phyloP scores from a whole-genome alignment of 1,284 basidiomycete species.

The Apiotrichum porosum region DNA sequence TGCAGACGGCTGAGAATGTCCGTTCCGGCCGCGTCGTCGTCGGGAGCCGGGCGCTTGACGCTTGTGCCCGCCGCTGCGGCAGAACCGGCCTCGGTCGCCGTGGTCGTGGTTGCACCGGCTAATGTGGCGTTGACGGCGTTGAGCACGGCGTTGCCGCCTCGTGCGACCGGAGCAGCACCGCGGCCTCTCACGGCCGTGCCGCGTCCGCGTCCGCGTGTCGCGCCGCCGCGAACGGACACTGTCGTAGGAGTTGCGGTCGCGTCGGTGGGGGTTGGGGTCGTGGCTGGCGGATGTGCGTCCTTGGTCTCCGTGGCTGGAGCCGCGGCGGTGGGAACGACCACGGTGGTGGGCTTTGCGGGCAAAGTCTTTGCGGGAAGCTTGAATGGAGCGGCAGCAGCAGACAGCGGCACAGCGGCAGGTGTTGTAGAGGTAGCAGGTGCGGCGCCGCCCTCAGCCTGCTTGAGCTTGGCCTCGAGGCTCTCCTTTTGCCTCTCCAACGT shows the following conservation, averaged over 20 bases:
- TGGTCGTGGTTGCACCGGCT: conserved; percentile 1
- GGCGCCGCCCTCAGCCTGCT: conserved; percentile 17
- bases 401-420: conserved; percentile 4
- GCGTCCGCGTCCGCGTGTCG: conserved; percentile 2
- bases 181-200: conserved; percentile 8
- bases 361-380: conserved; percentile 5
- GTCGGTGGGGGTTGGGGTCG: background rate
- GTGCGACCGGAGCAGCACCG: conserved; percentile 3
- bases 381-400: conserved; percentile 19
- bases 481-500: conserved; percentile 29
- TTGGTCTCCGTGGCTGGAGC: conserved; percentile 1
- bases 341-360: background rate
- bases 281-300: background rate
- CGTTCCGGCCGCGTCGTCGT: conserved; percentile 5
- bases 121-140: conserved; percentile 43
- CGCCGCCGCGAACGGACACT: background rate
- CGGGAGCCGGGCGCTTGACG: conserved; percentile 15
- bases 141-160: background rate
- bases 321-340: no score
- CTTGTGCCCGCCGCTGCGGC: background rate
- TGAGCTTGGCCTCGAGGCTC: conserved; percentile 32
- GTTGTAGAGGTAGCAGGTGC: conserved; percentile 2
- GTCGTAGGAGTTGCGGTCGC: background rate
- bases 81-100: background rate
- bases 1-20: conserved; percentile 14